Evolutionary conservation across 2,329 filamentous ascomycete genomes (phyloP).

Genomic region (Lanzia echinophila): DNA sequence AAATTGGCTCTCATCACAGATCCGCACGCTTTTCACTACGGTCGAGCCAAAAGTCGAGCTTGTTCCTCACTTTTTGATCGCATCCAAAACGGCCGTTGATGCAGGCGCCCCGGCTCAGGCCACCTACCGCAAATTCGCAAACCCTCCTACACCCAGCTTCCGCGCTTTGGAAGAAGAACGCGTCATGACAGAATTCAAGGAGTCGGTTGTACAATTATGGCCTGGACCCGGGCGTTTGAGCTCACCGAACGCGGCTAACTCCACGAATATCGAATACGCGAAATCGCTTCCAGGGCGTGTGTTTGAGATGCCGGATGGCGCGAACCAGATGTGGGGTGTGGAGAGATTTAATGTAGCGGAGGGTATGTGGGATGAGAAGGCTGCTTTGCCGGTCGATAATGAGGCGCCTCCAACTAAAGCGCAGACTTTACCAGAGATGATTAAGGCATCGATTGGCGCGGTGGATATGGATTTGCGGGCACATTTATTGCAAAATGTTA

Average conservation of each 20-base stretch:
- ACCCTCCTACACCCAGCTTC: conserved; percentile 62
- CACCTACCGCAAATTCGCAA: conserved; percentile 62
- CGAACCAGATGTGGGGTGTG: conserved; percentile 88
- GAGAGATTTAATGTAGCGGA: conserved; percentile 84
- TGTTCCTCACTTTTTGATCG: conserved; percentile 79
- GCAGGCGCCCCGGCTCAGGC: conserved; percentile 74
- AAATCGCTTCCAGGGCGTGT: conserved; percentile 70
- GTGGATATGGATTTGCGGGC: conserved; percentile 87
- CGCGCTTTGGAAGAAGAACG: conserved; percentile 83
- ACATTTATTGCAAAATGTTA: conserved; percentile 78
- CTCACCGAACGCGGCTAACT: conserved; percentile 41
- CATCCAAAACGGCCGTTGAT: conserved; percentile 83
- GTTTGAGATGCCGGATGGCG: conserved; percentile 96
- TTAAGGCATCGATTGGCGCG: conserved; percentile 67
- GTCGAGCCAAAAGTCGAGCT: conserved; percentile 65
- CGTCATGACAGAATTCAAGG: conserved; percentile 92
- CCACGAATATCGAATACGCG: conserved; percentile 67
- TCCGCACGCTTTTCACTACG: conserved; percentile 70
- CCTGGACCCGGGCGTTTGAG: conserved; percentile 65
- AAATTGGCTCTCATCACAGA: conserved; percentile 82
- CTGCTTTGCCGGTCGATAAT: conserved; percentile 50
- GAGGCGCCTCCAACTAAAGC: conserved; percentile 50
- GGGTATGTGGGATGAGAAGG: conserved; percentile 82
- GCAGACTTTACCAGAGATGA: conserved; percentile 77
- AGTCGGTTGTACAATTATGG: conserved; percentile 94